Percentiles rank a stretch among this genome's conserved stretches.
These are phyloP conservation scores for Blastobotrys apis DNA, from an alignment of 1,139 yeast species.

Conservation along the genomic window DNA sequence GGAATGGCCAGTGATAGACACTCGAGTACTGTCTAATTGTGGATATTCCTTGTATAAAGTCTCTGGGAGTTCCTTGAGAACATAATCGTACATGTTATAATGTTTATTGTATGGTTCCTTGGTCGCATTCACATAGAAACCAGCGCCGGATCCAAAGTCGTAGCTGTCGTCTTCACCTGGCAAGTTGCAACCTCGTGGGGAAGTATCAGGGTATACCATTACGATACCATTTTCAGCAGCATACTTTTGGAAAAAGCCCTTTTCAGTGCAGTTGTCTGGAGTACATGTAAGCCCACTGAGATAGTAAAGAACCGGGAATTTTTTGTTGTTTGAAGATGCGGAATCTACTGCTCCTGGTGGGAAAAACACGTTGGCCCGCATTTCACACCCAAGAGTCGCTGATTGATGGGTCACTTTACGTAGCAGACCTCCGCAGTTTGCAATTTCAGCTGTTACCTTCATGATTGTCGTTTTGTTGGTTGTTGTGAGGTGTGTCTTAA, in stretches of 20 bases:
- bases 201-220: slow-evolving; percentile 90
- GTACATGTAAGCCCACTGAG: slow-evolving; percentile 91
- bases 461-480: neutral
- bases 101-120: slow-evolving; percentile 63
- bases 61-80: slow-evolving; percentile 66
- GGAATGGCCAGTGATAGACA: slow-evolving; percentile 87
- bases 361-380: slow-evolving; percentile 79
- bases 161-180: slow-evolving; percentile 79
- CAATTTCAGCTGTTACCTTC: slow-evolving; percentile 39
- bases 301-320: slow-evolving; percentile 70
- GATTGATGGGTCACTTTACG: slow-evolving; percentile 75
- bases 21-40: slow-evolving; percentile 52
- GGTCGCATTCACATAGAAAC: slow-evolving; percentile 86
- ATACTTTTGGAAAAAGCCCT: slow-evolving; percentile 80
- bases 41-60: slow-evolving; percentile 37
- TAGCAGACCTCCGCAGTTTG: slow-evolving; percentile 71
- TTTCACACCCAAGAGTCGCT: slow-evolving; percentile 55
- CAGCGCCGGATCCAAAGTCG: slow-evolving; percentile 95
- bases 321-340: slow-evolving; percentile 15
- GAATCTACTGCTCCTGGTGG: slow-evolving; percentile 52
- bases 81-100: slow-evolving; percentile 83
- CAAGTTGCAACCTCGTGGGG: slow-evolving; percentile 87
- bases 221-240: slow-evolving; percentile 84
- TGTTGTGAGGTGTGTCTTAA: neutral
- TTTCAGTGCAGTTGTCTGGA: slow-evolving; percentile 91